These are phyloP conservation scores for Phanerochaete sordida DNA, from an alignment of 768 basidiomycete species.

Conservation along the genomic window DNA sequence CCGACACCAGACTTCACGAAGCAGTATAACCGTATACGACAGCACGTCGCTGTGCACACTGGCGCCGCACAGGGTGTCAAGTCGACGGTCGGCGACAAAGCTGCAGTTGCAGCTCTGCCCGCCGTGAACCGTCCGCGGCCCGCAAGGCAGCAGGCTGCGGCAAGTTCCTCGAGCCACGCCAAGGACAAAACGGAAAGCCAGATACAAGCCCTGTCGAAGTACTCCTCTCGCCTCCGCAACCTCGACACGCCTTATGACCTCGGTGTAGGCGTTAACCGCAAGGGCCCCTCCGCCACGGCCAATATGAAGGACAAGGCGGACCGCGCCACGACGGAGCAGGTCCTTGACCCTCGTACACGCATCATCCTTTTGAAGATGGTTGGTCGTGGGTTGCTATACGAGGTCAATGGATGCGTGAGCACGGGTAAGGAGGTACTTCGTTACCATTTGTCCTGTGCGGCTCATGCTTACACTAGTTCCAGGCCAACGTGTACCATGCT, in stretches of 20 bases:
- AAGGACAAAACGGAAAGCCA: constrained; percentile 70
- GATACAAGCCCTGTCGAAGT: constrained; percentile 71
- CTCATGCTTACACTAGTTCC: neutral
- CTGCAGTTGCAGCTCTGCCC: constrained; percentile 60
- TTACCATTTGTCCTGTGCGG: constrained; percentile 12
- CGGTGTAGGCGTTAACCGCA: constrained; percentile 81
- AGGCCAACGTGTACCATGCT: constrained; percentile 99
- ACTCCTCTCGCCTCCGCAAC: constrained; percentile 67
- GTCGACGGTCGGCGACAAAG: constrained; percentile 46
- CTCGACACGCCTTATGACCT: constrained; percentile 71
- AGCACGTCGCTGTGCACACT: constrained; percentile 82
- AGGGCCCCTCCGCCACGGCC: constrained; percentile 84
- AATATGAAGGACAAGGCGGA: constrained; percentile 96
- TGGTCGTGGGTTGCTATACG: constrained; percentile 79
- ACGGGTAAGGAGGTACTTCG: constrained; percentile 91
- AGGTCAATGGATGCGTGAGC: constrained; percentile 94
- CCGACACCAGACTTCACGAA: constrained; percentile 86
- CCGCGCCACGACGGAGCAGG: constrained; percentile 95
- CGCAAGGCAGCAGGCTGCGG: constrained; percentile 21
- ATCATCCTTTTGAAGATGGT: constrained; percentile 97
- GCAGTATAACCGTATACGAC: constrained; percentile 92
- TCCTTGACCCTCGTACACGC: constrained; percentile 92
- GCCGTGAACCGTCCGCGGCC: constrained; percentile 66
- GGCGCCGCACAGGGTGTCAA: constrained; percentile 61
- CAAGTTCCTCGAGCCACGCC: constrained; percentile 20